These are phyloP conservation scores for Colletotrichum liaoningense DNA, from an alignment of 2,329 filamentous ascomycete genomes.

Conservation along the genomic window DNA sequence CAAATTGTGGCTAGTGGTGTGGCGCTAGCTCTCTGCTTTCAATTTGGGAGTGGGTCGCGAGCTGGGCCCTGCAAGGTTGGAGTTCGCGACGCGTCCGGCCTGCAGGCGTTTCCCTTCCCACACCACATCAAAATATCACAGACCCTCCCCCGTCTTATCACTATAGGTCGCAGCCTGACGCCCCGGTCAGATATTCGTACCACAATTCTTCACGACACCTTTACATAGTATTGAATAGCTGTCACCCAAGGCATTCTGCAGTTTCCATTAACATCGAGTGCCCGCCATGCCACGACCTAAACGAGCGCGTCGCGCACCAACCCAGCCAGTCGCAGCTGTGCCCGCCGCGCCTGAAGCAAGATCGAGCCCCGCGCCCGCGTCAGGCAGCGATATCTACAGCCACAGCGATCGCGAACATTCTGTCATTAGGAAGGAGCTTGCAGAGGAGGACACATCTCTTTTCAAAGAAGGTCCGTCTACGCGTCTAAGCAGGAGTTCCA, in stretches of 20 bases:
- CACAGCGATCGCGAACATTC: constrained; percentile 49
- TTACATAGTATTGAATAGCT: background rate
- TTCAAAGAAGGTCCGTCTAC: constrained; percentile 5
- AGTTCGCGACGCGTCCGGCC: constrained; percentile 31
- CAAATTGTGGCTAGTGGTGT: constrained; percentile 25
- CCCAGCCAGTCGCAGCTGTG: constrained; percentile 35
- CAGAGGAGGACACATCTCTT: constrained; percentile 5
- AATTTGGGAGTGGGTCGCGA: constrained; percentile 9
- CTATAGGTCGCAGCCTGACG: constrained; percentile 4
- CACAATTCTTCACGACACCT: background rate
- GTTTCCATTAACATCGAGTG: background rate
- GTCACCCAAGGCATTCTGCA: background rate
- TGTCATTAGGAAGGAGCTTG: constrained; percentile 39
- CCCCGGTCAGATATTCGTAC: background rate
- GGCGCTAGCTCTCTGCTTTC: constrained; percentile 28
- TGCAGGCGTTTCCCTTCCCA: constrained; percentile 27
- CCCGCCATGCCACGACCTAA: constrained; percentile 45
- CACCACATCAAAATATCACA: constrained; percentile 34
- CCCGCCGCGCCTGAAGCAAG: constrained; percentile 24
- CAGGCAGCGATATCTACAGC: constrained; percentile 47
- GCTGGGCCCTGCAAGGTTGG: constrained; percentile 17
- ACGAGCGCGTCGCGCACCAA: constrained; percentile 43
- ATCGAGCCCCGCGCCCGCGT: constrained; percentile 20
- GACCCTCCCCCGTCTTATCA: constrained; percentile 4
- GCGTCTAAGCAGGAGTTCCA: constrained; percentile 32